These are phyloP conservation scores for Solanum chiquidenum DNA, from an alignment of 257 asterid genomes.

Conservation along the genomic window DNA sequence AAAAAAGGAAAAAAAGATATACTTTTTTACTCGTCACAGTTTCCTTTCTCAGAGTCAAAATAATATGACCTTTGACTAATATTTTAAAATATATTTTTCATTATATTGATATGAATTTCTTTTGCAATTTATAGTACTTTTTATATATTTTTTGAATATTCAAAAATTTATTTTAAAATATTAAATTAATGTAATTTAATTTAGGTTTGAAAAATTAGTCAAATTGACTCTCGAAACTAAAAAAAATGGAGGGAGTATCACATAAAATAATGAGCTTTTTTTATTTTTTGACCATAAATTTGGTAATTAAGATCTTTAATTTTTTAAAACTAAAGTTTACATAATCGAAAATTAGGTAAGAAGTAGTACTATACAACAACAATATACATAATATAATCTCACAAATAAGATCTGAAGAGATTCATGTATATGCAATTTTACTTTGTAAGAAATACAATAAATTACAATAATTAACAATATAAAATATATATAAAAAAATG, in stretches of 20 bases:
- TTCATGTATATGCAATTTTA: too few species aligned
- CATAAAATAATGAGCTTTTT: not conserved
- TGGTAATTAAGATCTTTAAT: not conserved
- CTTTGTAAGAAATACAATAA: accelerated
- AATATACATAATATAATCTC: not conserved
- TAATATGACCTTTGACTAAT: not conserved
- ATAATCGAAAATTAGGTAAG: not conserved
- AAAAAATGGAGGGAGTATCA: not conserved
- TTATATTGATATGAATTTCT: not conserved
- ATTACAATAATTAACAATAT: not conserved
- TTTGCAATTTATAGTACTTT: not conserved
- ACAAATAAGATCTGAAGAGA: too few species aligned
- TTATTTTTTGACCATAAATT: not conserved
- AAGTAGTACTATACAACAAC: not conserved
- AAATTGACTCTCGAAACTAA: not conserved
- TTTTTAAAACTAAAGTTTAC: not conserved
- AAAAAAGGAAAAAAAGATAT: not conserved
- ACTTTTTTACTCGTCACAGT: not conserved
- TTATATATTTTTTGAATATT: not conserved
- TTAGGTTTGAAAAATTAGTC: not conserved
- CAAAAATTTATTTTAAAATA: not conserved
- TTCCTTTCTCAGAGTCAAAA: not conserved
- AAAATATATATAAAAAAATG: not conserved
- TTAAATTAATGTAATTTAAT: not conserved
- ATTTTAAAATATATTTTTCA: not conserved